Evolutionary conservation across 148 eudicot genomes (phyloP), one percentile per base, ranked within the genome.

Genomic region (Persicaria maculosa): DNA sequence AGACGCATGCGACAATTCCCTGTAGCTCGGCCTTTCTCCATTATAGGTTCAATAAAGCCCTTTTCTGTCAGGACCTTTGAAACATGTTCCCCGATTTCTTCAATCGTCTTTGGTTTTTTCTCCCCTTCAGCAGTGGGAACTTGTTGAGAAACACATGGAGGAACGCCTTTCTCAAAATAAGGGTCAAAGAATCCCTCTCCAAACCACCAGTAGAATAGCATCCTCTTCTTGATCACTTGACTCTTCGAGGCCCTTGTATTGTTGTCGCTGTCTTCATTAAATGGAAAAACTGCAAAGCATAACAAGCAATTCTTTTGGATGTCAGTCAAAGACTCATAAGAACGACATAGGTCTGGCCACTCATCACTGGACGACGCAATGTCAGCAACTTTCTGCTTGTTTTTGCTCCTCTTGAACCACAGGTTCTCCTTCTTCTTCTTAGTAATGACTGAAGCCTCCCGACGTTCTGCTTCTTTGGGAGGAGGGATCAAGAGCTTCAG

Each of bases 161-260:
- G 22, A 20, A 20, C 0, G 22, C 22, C 22, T 20, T 20, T 0
- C 22, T 20, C 22, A 0, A 0, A 20, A 20, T 20, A 20, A 7
- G 79, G 77, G 67, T 44, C 57, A 4, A 85, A 74, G 47, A 82
- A 80, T 9, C 80, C 85, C 31, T 85, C 85, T 15, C 77, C 88
- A 14, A 85, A 74, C 88, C 88, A 85, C 88, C 85, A 85, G 71
- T 80, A 80, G 1, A 80, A 2, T 64, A 82, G 48, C 7, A 75
- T 15, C 72, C 80, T 82, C 53, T 79, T 82, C 83, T 74, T 79
- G 8, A 74, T 40, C 50, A 3, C 64, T 22, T 0, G 9, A 0
- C 0, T 52, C 55, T 52, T 9, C 55, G 0, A 20, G 22, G 22
- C 0, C 22, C 22, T 20, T 20, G 0, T 20, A 20, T 20, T 20